A percentile compares a stretch with the other conserved stretches of the same genome.
Conservation (phyloP, 31 red algal species). For the Asparagopsis taxiformis region DNA sequence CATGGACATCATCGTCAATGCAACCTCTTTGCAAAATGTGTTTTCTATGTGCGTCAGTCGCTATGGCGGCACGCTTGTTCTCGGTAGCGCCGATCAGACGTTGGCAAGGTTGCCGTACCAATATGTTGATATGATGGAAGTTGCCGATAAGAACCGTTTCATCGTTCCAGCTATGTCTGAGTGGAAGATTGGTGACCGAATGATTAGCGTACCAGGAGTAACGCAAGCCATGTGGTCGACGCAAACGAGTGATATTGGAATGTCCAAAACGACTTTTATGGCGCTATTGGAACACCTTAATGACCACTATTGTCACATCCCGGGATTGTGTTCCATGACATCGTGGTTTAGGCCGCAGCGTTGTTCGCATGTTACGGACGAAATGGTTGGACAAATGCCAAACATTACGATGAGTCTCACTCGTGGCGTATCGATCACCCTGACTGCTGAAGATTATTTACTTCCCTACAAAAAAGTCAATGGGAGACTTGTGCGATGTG, state of each 20-base stretch:
- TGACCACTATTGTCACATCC: slow-evolving; percentile 64
- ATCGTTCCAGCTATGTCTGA: slow-evolving; percentile 31
- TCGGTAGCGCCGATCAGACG: slow-evolving; percentile 31
- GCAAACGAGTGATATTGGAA: slow-evolving; percentile 22
- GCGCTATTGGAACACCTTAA: slow-evolving; percentile 37
- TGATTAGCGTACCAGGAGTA: slow-evolving; percentile 22
- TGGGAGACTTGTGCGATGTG: slow-evolving; percentile 30
- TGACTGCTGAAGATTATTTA: slow-evolving; percentile 57
- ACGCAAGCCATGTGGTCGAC: slow-evolving; percentile 50
- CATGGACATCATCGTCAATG: slow-evolving; percentile 56
- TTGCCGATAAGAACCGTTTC: slow-evolving; percentile 21
- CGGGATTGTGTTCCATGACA: slow-evolving; percentile 31
- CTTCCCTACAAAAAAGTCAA: slow-evolving; percentile 28
- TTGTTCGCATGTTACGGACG: slow-evolving; percentile 29
- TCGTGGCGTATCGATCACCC: slow-evolving; percentile 25
- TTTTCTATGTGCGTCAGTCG: slow-evolving; percentile 62
- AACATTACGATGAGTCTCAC: slow-evolving; percentile 45
- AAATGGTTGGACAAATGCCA: slow-evolving; percentile 32
- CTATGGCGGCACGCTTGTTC: slow-evolving; percentile 50
- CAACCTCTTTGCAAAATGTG: slow-evolving; percentile 41
- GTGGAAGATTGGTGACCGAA: slow-evolving; percentile 41
- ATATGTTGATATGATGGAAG: slow-evolving; percentile 39
- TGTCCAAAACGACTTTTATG: slow-evolving; percentile 52
- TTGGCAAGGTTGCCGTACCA: slow-evolving; percentile 15
- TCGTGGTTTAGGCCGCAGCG: slow-evolving; percentile 56